phyloP scores from a whole-genome alignment of 495 filamentous ascomycete genomes.

The Penicillium waksmanii region DNA sequence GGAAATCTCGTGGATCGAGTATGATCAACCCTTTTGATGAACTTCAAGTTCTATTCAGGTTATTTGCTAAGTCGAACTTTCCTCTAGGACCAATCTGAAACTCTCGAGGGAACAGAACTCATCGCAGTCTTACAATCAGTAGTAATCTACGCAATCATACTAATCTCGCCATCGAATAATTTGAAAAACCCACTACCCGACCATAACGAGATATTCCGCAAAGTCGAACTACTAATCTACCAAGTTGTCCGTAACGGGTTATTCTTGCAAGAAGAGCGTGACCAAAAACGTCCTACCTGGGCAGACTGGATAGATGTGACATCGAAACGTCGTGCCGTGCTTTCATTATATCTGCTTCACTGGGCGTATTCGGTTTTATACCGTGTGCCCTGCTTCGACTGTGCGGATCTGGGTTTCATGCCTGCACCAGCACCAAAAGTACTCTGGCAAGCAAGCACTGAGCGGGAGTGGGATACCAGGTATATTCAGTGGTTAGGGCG shows the following conservation, averaged over 20 bases:
- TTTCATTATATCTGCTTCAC: slow-evolving; percentile 38
- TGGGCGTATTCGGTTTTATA: slow-evolving; percentile 43
- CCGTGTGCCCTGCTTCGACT: slow-evolving; percentile 35
- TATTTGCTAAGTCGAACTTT: background rate
- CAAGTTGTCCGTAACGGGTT: slow-evolving; percentile 24
- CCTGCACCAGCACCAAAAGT: slow-evolving; percentile 38
- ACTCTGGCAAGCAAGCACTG: slow-evolving; percentile 40
- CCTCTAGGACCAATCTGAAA: background rate
- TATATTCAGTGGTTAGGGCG: slow-evolving; percentile 40
- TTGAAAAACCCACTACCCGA: background rate
- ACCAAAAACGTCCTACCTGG: slow-evolving; percentile 33
- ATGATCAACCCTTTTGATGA: background rate
- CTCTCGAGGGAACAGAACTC: slow-evolving; percentile 29
- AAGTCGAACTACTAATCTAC: background rate
- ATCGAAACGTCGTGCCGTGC: slow-evolving; percentile 36
- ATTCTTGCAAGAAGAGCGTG: slow-evolving; percentile 37
- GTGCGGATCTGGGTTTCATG: slow-evolving; percentile 39
- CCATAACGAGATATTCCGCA: background rate
- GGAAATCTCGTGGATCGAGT: background rate
- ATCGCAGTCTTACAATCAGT: slow-evolving; percentile 40
- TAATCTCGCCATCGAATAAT: slow-evolving; percentile 33
- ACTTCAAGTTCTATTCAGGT: background rate
- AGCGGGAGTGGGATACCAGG: slow-evolving; percentile 35
- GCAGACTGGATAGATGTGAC: slow-evolving; percentile 41
- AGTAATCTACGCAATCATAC: slow-evolving; percentile 39